Percentiles rank a stretch among this genome's conserved stretches.
These are phyloP conservation scores for Pulicaria dysenterica DNA, from an alignment of 129 eudicot genomes.

Conservation along the genomic window DNA sequence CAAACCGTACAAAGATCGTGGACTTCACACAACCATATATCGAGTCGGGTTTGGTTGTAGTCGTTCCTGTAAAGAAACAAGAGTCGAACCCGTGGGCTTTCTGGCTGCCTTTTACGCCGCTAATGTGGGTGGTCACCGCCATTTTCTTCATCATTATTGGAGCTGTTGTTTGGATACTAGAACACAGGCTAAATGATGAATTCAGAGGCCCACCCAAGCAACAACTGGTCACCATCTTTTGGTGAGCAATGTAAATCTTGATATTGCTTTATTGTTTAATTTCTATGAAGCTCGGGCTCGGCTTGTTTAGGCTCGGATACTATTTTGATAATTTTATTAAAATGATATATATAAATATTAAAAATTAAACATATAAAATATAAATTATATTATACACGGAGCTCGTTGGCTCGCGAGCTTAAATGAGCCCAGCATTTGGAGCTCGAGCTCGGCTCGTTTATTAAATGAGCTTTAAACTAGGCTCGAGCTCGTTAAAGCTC, in stretches of 20 bases:
- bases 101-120: slow-evolving; percentile 69
- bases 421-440: too few relatives aligned
- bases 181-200: slow-evolving; percentile 80
- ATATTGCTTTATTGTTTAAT: neutral
- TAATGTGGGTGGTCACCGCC: slow-evolving; percentile 80
- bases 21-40: slow-evolving; percentile 93
- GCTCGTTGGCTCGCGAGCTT: too few relatives aligned
- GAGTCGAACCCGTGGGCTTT: slow-evolving; percentile 84
- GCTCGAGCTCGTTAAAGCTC: too few relatives aligned
- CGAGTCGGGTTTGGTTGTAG: slow-evolving; percentile 86
- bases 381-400: too few relatives aligned
- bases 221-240: slow-evolving; percentile 68
- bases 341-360: too few relatives aligned
- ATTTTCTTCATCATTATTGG: slow-evolving; percentile 66
- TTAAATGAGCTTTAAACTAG: too few relatives aligned
- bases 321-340: neutral
- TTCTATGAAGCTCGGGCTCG: neutral
- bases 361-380: too few relatives aligned
- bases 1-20: slow-evolving; percentile 68
- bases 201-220: slow-evolving; percentile 86
- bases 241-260: slow-evolving; percentile 47
- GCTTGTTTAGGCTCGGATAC: neutral
- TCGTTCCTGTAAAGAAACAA: slow-evolving; percentile 65
- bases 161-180: slow-evolving; percentile 80
- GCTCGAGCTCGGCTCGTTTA: too few relatives aligned